These are phyloP conservation scores for Wolfiporia cocos DNA, from an alignment of 1,284 basidiomycete species.

Conservation along the genomic window DNA sequence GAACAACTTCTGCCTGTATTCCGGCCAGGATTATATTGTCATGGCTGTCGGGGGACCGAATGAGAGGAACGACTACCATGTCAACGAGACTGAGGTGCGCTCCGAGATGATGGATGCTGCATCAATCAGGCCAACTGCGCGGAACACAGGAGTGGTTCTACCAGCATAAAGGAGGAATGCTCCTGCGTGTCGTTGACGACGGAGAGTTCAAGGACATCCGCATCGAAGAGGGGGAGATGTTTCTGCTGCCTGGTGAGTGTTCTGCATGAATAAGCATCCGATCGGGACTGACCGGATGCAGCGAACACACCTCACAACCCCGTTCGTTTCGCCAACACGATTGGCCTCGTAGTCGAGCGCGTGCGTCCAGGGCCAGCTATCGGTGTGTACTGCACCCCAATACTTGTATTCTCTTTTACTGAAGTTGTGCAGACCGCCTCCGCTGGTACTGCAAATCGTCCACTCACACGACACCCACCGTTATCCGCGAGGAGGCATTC, in stretches of 20 bases:
- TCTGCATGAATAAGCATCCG: background rate
- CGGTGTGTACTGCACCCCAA: slow-evolving; percentile 33
- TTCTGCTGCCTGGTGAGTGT: slow-evolving; percentile 77
- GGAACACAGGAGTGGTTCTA: slow-evolving; percentile 97
- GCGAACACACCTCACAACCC: slow-evolving; percentile 96
- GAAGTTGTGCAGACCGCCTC: slow-evolving; percentile 63
- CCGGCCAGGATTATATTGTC: slow-evolving; percentile 78
- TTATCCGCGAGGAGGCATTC: slow-evolving; percentile 85
- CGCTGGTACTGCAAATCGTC: slow-evolving; percentile 89
- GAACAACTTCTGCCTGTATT: slow-evolving; percentile 87
- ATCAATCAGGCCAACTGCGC: too few species aligned
- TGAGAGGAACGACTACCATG: slow-evolving; percentile 86
- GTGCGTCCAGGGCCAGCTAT: slow-evolving; percentile 63
- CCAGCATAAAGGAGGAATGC: slow-evolving; percentile 89
- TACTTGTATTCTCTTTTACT: background rate
- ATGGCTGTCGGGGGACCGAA: slow-evolving; percentile 96
- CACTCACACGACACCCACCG: slow-evolving; percentile 64
- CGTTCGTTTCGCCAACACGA: slow-evolving; percentile 84
- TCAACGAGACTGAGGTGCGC: slow-evolving; percentile 84
- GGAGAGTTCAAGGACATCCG: slow-evolving; percentile 83
- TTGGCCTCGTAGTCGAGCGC: slow-evolving; percentile 94
- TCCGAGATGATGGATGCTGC: too few species aligned
- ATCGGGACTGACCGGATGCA: too few species aligned
- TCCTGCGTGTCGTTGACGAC: slow-evolving; percentile 83
- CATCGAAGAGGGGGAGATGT: slow-evolving; percentile 96